A percentile compares a stretch with the other conserved stretches of the same genome.
These are phyloP conservation scores for Rubus parviflorus DNA, from an alignment of 306 rosid genomes.

Conservation along the genomic window DNA sequence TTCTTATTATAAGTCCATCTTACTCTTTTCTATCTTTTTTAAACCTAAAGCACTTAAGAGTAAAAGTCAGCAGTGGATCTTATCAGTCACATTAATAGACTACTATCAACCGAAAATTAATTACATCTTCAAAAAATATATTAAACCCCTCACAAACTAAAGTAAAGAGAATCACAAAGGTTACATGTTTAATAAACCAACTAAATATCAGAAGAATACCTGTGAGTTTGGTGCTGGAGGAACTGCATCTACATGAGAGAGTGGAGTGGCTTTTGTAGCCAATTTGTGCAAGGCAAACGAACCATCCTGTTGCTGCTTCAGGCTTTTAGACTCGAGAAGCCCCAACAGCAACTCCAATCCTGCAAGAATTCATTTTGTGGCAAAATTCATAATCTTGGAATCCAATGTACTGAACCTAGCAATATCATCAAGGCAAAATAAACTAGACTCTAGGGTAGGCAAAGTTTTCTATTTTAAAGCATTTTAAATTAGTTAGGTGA, in stretches of 20 bases:
- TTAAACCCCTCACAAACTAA: conserved; percentile 4
- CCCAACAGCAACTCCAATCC: conserved; percentile 74
- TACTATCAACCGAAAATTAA: not conserved
- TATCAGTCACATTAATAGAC: not conserved
- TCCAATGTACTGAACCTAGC: not conserved
- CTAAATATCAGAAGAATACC: conserved; percentile 40
- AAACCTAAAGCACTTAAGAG: not conserved
- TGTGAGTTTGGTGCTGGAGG: conserved; percentile 75
- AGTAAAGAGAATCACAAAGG: not conserved
- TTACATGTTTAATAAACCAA: conserved; percentile 6
- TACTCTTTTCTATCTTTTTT: no score
- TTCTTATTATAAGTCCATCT: no score
- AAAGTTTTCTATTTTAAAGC: not conserved
- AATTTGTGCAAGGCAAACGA: conserved; percentile 70
- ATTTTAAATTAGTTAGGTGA: not conserved
- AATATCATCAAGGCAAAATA: not conserved
- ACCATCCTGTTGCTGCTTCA: conserved; percentile 66
- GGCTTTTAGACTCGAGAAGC: conserved; percentile 57
- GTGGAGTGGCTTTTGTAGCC: conserved; percentile 63
- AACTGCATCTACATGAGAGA: conserved; percentile 64
- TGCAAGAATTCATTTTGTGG: conserved; percentile 21
- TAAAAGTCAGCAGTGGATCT: not conserved
- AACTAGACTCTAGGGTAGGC: not conserved
- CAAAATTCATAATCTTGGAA: not conserved
- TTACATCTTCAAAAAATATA: not conserved